Evolutionary conservation across 2,329 filamentous ascomycete genomes (phyloP).

Genomic region (Aspergillus melleus): DNA sequence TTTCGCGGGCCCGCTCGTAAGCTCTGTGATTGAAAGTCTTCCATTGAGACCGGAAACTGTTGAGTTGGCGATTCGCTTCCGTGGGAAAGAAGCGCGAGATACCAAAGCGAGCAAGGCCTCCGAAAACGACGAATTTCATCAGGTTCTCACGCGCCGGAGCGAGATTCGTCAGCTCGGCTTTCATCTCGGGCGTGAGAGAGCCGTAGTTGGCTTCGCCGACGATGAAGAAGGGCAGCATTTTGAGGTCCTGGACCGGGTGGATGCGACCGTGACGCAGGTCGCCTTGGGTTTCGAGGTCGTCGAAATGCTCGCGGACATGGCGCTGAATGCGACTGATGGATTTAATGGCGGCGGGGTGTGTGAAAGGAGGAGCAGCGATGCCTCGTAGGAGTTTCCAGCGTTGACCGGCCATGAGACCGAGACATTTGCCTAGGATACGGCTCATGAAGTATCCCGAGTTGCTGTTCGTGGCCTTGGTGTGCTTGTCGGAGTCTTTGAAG

Average conservation of each 20-base stretch:
- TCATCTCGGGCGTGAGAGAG: slow-evolving; percentile 22
- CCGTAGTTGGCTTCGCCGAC: slow-evolving; percentile 44
- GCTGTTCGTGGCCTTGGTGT: slow-evolving; percentile 45
- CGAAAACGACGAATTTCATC: slow-evolving; percentile 35
- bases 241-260: slow-evolving; percentile 32
- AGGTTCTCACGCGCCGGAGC: slow-evolving; percentile 32
- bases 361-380: not conserved
- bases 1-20: slow-evolving; percentile 1
- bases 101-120: slow-evolving; percentile 33
- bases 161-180: slow-evolving; percentile 22
- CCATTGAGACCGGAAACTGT: slow-evolving; percentile 33
- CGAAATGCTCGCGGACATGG: slow-evolving; percentile 1
- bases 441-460: slow-evolving; percentile 44
- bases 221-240: slow-evolving; percentile 40
- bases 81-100: slow-evolving; percentile 18
- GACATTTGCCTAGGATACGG: slow-evolving; percentile 44
- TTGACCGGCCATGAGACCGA: slow-evolving; percentile 38
- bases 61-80: slow-evolving; percentile 25
- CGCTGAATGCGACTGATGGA: slow-evolving; percentile 7
- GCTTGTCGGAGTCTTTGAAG: slow-evolving; percentile 47
- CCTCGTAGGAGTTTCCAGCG: not conserved
- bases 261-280: not conserved
- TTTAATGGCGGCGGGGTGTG: not conserved
- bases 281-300: not conserved
- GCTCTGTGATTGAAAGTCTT: slow-evolving; percentile 34